phyloP scores from a whole-genome alignment of 768 basidiomycete genomes.

The Pholiota molesta region DNA sequence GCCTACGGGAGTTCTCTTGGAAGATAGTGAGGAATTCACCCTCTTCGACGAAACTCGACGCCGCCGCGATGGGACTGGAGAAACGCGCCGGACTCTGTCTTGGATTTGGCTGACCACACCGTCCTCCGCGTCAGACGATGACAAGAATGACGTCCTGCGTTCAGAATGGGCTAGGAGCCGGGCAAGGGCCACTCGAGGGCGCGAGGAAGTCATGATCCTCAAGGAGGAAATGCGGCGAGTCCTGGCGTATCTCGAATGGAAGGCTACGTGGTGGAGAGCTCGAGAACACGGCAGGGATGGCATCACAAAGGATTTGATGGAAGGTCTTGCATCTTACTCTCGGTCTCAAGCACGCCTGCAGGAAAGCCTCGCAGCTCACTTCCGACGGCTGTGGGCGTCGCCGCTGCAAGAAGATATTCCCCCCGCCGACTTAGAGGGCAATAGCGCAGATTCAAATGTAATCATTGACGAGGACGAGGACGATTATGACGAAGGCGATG shows the following conservation, averaged over 20 bases:
- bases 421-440: too few species aligned
- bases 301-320: neutral
- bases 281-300: neutral
- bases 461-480: neutral
- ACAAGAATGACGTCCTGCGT: neutral
- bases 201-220: neutral
- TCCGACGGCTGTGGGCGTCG: neutral
- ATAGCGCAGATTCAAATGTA: neutral
- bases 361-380: neutral
- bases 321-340: neutral
- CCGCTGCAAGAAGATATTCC: neutral
- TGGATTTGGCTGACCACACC: neutral
- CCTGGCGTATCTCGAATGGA: neutral
- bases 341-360: neutral
- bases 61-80: neutral
- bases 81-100: neutral
- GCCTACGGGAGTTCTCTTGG: neutral
- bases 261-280: neutral
- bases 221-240: constrained; percentile 1
- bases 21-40: neutral
- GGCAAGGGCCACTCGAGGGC: neutral
- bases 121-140: neutral
- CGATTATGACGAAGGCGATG: neutral
- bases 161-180: neutral
- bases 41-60: neutral